phyloP scores from a whole-genome alignment of 2,329 filamentous ascomycete genomes.

The Aschersonia sp. region DNA sequence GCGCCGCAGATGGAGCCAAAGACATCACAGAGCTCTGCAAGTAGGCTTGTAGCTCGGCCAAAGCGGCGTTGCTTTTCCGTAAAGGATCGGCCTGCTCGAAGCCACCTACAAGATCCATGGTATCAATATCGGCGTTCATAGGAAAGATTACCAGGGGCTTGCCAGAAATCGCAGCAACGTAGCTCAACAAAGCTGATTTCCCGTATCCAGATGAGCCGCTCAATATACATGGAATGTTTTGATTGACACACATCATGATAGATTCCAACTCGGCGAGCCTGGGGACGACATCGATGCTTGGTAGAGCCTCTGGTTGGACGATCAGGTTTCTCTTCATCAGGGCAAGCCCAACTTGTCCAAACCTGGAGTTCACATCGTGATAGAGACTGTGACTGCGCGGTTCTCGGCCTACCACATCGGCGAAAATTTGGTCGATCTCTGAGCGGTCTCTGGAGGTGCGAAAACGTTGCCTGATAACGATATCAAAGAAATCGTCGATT shows the following conservation, averaged over 20 bases:
- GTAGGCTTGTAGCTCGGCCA: conserved; percentile 34
- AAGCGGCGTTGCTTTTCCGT: conserved; percentile 48
- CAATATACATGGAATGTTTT: conserved; percentile 78
- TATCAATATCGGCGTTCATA: conserved; percentile 89
- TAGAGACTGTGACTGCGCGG: conserved; percentile 49
- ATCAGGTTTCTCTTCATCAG: conserved; percentile 46
- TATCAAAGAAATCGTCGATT: conserved; percentile 61
- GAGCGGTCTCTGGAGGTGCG: conserved; percentile 54
- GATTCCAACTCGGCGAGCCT: conserved; percentile 69
- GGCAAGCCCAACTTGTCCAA: conserved; percentile 71
- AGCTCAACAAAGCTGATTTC: conserved; percentile 68
- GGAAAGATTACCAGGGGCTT: conserved; percentile 68
- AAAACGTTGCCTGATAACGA: conserved; percentile 81
- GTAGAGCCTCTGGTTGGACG: conserved; percentile 35
- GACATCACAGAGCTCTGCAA: conserved; percentile 36
- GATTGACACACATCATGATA: conserved; percentile 71
- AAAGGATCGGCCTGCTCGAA: conserved; percentile 88
- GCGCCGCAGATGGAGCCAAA: conserved; percentile 30
- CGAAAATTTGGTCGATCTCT: conserved; percentile 52
- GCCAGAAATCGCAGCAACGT: conserved; percentile 68
- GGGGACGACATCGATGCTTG: conserved; percentile 32
- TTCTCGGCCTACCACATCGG: conserved; percentile 40
- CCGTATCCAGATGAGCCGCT: conserved; percentile 76
- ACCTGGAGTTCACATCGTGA: conserved; percentile 50
- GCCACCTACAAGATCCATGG: conserved; percentile 91